phyloP scores from a whole-genome alignment of 495 filamentous ascomycete genomes.

The Letharia lupina region DNA sequence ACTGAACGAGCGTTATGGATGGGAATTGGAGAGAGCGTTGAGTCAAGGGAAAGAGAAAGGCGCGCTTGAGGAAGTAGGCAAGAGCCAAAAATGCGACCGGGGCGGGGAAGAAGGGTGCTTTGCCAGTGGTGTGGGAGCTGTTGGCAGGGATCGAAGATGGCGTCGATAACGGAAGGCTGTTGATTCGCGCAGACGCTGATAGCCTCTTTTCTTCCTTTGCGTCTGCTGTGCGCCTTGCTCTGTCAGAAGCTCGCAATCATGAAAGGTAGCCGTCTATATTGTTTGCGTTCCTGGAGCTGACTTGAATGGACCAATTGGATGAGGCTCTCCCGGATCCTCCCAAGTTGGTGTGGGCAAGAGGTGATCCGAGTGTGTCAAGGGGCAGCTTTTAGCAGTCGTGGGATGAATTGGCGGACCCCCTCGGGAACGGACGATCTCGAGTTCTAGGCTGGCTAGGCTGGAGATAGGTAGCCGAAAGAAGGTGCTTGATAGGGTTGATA shows the following conservation, averaged over 20 bases:
- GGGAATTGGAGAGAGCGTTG: slow-evolving; percentile 10
- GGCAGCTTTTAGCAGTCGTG: slow-evolving; percentile 8
- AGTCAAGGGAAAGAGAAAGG: slow-evolving; percentile 18
- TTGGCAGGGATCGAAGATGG: slow-evolving; percentile 22
- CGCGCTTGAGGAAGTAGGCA: slow-evolving; percentile 22
- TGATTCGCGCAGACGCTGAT: slow-evolving; percentile 25
- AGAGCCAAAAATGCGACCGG: slow-evolving; percentile 22
- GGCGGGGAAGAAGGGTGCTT: slow-evolving; percentile 19
- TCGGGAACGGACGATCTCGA: slow-evolving; percentile 17
- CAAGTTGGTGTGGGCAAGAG: slow-evolving; percentile 5
- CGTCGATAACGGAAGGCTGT: slow-evolving; percentile 25
- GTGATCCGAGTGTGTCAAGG: slow-evolving; percentile 15
- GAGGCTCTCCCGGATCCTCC: not conserved
- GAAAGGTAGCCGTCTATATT: not conserved
- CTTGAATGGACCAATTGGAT: slow-evolving; percentile 12
- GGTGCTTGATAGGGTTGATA: not conserved
- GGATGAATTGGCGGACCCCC: not conserved
- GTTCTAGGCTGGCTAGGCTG: slow-evolving; percentile 10
- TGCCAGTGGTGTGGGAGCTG: slow-evolving; percentile 12
- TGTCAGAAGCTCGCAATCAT: not conserved
- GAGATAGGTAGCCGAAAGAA: slow-evolving; percentile 12
- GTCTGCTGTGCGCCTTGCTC: slow-evolving; percentile 11
- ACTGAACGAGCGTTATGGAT: slow-evolving; percentile 12
- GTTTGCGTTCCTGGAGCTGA: slow-evolving; percentile 9
- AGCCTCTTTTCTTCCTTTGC: slow-evolving; percentile 10